phyloP scores from a whole-genome alignment of 1,284 basidiomycete genomes.

The Trichosporon coremiiforme region DNA sequence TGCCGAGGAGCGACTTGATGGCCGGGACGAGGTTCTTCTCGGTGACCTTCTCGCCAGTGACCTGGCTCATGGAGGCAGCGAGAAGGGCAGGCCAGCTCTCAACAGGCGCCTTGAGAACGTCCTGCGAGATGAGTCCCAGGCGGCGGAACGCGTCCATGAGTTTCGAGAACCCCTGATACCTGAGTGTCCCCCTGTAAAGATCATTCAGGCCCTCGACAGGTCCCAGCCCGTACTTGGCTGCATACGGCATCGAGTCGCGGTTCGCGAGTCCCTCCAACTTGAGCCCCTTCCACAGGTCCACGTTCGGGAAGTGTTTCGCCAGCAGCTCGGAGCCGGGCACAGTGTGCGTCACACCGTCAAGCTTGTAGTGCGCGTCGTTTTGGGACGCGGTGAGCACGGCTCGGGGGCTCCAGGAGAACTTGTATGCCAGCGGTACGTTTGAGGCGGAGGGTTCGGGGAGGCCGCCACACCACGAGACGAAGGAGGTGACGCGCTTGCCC shows the following conservation, averaged over 20 bases:
- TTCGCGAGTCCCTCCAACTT: slow-evolving; percentile 86
- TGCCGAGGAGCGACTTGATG: slow-evolving; percentile 20
- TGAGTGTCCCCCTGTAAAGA: slow-evolving; percentile 80
- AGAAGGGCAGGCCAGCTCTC: slow-evolving; percentile 40
- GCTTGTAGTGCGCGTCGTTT: slow-evolving; percentile 73
- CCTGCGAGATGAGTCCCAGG: slow-evolving; percentile 70
- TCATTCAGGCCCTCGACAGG: slow-evolving; percentile 63
- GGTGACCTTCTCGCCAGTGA: slow-evolving; percentile 18
- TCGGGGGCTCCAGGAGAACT: slow-evolving; percentile 92
- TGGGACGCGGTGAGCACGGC: slow-evolving; percentile 82
- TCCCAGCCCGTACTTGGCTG: slow-evolving; percentile 69
- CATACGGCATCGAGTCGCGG: slow-evolving; percentile 79
- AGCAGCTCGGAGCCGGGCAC: slow-evolving; percentile 66
- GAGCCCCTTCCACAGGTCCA: slow-evolving; percentile 70
- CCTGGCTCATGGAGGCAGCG: slow-evolving; percentile 26
- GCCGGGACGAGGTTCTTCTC: slow-evolving; percentile 17
- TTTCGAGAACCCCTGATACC: slow-evolving; percentile 83
- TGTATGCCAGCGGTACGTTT: slow-evolving; percentile 76
- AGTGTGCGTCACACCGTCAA: slow-evolving; percentile 61
- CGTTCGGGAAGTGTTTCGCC: slow-evolving; percentile 63
- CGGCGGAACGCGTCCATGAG: slow-evolving; percentile 73
- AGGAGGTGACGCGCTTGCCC: slow-evolving; percentile 70
- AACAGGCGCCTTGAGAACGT: slow-evolving; percentile 43
- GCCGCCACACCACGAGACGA: slow-evolving; percentile 92
- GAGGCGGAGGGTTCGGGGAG: slow-evolving; percentile 76